Base-by-base conservation (phyloP, 176 grass and related monocot genomes). In the Chrysopogon serrulatus region DNA sequence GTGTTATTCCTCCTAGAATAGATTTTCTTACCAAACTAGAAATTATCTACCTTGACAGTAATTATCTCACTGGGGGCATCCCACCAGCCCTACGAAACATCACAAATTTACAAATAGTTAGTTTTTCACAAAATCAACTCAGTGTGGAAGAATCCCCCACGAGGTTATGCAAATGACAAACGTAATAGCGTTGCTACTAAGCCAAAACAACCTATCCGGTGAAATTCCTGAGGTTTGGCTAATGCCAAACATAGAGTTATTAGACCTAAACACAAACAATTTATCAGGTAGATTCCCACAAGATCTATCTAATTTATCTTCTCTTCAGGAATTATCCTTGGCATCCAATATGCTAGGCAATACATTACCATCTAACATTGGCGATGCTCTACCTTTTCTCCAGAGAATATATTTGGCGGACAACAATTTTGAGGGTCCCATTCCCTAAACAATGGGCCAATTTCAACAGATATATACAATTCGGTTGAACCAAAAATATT, bases 101-200 rank as follows among this genome's bases (percentile, higher is more conserved):
- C 5, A 70, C 78, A 0, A 35, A 11, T 0, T 30, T 90, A 54
- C 0, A 18, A 14, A 0, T 2, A 21, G 3, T 71, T 0, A 0
- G 0, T 21, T 56, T 90, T 56, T 5, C 3, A 34, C 0, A 13
- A 18, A 73, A 73, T 31, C 12, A 31, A 8, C 70, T 73, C 2
- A 17, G n/a, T n/a, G 0, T 6, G 71, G 71, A 73, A 49, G 1
- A 0, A 73, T 73, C 30, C 43, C 43, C 0, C 0, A 44, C 0
- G 37, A 43, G 9, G 4, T 71, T 27, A 5, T 12, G 68, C 39
- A 71, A 16, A 49, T 69, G 19, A 1, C 21, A 3, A 39, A 54
- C 1, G 0, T 81, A 11, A 0, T 0, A 0, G 0, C 0, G 0
- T 68, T 80, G 44, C 0, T 4, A 3, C 19, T 68, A 2, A 1